phyloP scores from a whole-genome alignment of 116 monocot genomes.

The Phalaenopsis hybrid region DNA sequence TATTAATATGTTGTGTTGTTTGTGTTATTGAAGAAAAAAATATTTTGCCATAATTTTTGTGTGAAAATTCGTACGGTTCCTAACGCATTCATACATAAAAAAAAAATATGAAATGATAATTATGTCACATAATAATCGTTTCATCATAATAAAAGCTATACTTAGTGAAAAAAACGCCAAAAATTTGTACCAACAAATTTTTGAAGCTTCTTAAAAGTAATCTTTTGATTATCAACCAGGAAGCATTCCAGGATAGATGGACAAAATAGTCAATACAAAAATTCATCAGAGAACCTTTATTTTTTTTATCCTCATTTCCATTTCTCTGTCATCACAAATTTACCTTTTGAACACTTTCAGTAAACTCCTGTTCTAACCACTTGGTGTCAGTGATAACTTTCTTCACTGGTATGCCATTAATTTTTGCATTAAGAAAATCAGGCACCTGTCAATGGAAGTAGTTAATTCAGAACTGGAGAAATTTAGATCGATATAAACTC shows the following conservation, averaged over 20 bases:
- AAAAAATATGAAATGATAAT: background rate
- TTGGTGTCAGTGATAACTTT: slow-evolving; percentile 85
- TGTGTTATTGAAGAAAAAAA: too few relatives aligned
- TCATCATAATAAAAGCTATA: background rate
- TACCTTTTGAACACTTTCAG: slow-evolving; percentile 88
- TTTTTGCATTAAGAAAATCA: slow-evolving; percentile 97
- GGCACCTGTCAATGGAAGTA: slow-evolving; percentile 64
- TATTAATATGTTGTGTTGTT: too few relatives aligned
- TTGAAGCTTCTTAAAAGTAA: too few relatives aligned
- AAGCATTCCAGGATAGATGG: too few relatives aligned
- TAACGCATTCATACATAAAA: background rate
- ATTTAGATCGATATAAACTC: background rate
- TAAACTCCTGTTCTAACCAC: slow-evolving; percentile 93
- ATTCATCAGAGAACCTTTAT: background rate
- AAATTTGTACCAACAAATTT: too few relatives aligned
- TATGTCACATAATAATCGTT: background rate
- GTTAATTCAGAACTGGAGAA: background rate
- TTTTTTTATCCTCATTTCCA: background rate
- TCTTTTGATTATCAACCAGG: too few relatives aligned
- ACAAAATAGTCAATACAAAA: too few relatives aligned
- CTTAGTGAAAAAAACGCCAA: too few relatives aligned
- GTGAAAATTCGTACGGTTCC: too few relatives aligned
- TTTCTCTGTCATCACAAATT: background rate
- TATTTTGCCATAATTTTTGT: too few relatives aligned
- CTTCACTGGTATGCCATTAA: slow-evolving; percentile 73